Percentiles rank a stretch among this genome's conserved stretches.
These are phyloP conservation scores for Miscanthus sacchariflorus DNA, from an alignment of 202 grass and related monocot species.

Conservation along the genomic window DNA sequence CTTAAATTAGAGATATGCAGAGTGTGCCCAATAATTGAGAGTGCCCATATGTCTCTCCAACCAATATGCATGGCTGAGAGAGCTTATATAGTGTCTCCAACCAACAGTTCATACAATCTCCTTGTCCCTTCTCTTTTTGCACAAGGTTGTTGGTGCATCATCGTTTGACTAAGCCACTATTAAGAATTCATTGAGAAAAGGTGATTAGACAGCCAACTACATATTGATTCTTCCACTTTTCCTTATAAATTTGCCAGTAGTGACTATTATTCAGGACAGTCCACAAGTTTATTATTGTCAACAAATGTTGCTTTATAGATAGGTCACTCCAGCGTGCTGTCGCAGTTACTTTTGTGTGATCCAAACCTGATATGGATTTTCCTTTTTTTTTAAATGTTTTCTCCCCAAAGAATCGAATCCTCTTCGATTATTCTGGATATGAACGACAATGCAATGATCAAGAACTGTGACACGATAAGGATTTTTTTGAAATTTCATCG, in stretches of 20 bases:
- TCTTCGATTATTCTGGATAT: not conserved
- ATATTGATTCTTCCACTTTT: slow-evolving; percentile 16
- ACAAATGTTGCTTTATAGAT: slow-evolving; percentile 20
- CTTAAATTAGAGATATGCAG: slow-evolving; percentile 12
- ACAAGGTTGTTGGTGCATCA: slow-evolving; percentile 29
- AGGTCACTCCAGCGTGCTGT: not conserved
- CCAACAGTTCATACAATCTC: not conserved
- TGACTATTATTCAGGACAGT: slow-evolving; percentile 15
- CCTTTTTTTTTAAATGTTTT: not conserved
- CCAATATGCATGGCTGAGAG: not conserved
- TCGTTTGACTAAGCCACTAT: slow-evolving; percentile 5
- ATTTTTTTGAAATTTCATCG: slow-evolving; percentile 6
- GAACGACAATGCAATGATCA: slow-evolving; percentile 10
- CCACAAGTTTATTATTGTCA: slow-evolving; percentile 38
- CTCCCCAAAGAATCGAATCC: not conserved
- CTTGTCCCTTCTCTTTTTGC: slow-evolving; percentile 15
- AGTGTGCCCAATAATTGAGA: not conserved
- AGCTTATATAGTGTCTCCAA: not conserved
- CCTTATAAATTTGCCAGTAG: not conserved
- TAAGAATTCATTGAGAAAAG: slow-evolving; percentile 37
- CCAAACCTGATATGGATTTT: not conserved
- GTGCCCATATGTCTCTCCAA: not conserved
- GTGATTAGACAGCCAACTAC: slow-evolving; percentile 44
- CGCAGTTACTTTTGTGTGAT: not conserved
- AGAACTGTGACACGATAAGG: slow-evolving; percentile 17